These are phyloP conservation scores for Pisolithus sp. DNA, from an alignment of 768 basidiomycete genomes.

Conservation along the genomic window DNA sequence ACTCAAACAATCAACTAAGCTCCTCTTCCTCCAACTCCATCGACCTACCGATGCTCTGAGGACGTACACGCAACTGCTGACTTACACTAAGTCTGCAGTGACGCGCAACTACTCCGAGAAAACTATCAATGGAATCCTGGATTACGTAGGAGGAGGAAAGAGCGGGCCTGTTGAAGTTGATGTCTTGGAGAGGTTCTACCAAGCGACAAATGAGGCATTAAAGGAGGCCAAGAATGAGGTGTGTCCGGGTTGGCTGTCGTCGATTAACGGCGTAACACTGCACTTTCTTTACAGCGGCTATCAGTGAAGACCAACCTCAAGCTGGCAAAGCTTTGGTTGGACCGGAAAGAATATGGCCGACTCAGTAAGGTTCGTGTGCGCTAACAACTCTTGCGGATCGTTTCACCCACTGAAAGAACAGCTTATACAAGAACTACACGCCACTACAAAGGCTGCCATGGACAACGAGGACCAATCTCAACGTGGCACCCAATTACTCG, in stretches of 20 bases:
- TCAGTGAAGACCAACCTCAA: conserved; percentile 96
- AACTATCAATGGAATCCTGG: conserved; percentile 95
- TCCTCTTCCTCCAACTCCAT: conserved; percentile 74
- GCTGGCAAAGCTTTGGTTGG: conserved; percentile 94
- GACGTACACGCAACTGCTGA: conserved; percentile 80
- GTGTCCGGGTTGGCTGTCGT: conserved; percentile 11
- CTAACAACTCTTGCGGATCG: neutral
- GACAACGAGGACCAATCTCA: conserved; percentile 84
- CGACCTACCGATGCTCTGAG: conserved; percentile 79
- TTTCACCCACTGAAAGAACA: conserved; percentile 21
- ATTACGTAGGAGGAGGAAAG: conserved; percentile 92
- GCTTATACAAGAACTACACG: conserved; percentile 75
- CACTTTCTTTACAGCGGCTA: conserved; percentile 52
- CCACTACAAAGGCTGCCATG: conserved; percentile 49
- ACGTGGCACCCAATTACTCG: conserved; percentile 87
- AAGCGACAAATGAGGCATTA: conserved; percentile 82
- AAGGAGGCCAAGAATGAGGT: conserved; percentile 97
- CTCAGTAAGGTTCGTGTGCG: conserved; percentile 59
- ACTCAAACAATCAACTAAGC: conserved; percentile 93
- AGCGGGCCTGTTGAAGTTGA: conserved; percentile 75
- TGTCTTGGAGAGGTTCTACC: conserved; percentile 91
- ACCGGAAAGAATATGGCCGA: conserved; percentile 84
- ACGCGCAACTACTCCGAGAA: conserved; percentile 97
- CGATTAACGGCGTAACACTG: conserved; percentile 1
- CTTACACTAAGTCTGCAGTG: conserved; percentile 93